These are phyloP conservation scores for Cordyceps javanica DNA, from an alignment of 2,329 filamentous ascomycete genomes.

Conservation along the genomic window DNA sequence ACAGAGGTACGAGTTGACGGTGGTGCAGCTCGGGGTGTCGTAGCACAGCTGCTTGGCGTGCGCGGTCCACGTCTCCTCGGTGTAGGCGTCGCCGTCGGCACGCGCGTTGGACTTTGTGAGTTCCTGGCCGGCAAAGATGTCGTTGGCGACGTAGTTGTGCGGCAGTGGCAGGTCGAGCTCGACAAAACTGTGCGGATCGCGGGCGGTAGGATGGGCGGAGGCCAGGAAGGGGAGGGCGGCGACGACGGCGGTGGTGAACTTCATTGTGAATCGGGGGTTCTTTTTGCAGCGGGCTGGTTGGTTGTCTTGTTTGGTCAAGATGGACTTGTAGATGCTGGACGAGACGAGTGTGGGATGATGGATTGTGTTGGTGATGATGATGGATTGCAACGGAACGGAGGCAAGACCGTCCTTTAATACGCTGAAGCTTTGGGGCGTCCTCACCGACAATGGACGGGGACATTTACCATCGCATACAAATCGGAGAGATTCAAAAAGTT, in stretches of 20 bases:
- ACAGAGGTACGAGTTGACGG: conserved; percentile 2
- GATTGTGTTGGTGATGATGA: background rate
- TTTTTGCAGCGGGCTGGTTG: too few species aligned
- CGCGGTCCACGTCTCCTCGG: background rate
- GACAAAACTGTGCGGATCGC: background rate
- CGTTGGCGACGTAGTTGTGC: background rate
- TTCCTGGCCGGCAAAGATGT: background rate
- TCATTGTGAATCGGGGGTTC: too few species aligned
- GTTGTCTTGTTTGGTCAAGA: too few species aligned
- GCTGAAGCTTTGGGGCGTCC: background rate
- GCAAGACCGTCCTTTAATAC: background rate
- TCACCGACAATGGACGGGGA: background rate
- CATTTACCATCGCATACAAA: background rate
- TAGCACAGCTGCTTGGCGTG: background rate
- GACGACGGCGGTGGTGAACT: background rate
- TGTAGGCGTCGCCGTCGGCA: background rate
- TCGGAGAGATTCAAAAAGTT: background rate
- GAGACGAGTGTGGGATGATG: too few species aligned
- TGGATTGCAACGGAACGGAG: background rate
- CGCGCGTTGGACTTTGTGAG: background rate
- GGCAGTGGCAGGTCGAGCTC: conserved; percentile 1
- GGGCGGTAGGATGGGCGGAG: background rate
- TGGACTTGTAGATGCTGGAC: too few species aligned
- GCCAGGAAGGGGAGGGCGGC: background rate
- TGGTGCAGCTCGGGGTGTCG: background rate